Percentiles rank a stretch among this genome's conserved stretches.
These are phyloP conservation scores for Kurtzmaniella cleridarum DNA, from an alignment of 805 yeast genomes.

Conservation along the genomic window DNA sequence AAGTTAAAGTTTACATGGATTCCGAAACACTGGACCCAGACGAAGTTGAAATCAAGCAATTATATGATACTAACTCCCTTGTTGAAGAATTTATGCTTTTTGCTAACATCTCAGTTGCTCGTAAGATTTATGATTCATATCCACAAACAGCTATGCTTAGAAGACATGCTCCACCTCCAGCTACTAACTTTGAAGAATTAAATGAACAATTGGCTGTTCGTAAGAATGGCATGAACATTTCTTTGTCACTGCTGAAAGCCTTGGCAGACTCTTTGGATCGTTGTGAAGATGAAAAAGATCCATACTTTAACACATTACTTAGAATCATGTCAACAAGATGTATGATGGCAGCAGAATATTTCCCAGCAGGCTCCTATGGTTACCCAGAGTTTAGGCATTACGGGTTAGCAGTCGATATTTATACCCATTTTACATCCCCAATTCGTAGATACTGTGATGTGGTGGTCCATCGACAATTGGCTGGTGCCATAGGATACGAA, in stretches of 20 bases:
- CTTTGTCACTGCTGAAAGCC: slow-evolving; percentile 81
- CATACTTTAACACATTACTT: slow-evolving; percentile 86
- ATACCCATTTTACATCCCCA: slow-evolving; percentile 98
- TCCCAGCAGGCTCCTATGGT: slow-evolving; percentile 83
- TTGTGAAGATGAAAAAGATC: slow-evolving; percentile 76
- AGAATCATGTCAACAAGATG: slow-evolving; percentile 98
- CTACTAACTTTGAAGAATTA: slow-evolving; percentile 81
- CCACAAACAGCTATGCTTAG: slow-evolving; percentile 98
- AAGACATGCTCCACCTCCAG: slow-evolving; percentile 97
- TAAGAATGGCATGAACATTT: slow-evolving; percentile 63
- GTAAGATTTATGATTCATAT: slow-evolving; percentile 83
- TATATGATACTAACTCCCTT: slow-evolving; percentile 86
- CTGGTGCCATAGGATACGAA: slow-evolving; percentile 97
- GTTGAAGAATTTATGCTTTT: slow-evolving; percentile 98
- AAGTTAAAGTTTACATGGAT: slow-evolving; percentile 95
- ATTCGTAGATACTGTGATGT: slow-evolving; percentile 97
- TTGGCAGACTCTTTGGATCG: slow-evolving; percentile 91
- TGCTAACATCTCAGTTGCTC: slow-evolving; percentile 94
- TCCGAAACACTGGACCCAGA: slow-evolving; percentile 96
- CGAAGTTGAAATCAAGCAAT: slow-evolving; percentile 86
- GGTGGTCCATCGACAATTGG: slow-evolving; percentile 94
- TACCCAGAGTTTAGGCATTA: slow-evolving; percentile 93
- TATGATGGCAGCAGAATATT: slow-evolving; percentile 99
- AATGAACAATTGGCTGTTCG: slow-evolving; percentile 84
- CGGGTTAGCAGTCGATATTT: slow-evolving; percentile 95